Evolutionary conservation across 2,329 filamentous ascomycete genomes (phyloP).

Genomic region (Talaromyces piceae): DNA sequence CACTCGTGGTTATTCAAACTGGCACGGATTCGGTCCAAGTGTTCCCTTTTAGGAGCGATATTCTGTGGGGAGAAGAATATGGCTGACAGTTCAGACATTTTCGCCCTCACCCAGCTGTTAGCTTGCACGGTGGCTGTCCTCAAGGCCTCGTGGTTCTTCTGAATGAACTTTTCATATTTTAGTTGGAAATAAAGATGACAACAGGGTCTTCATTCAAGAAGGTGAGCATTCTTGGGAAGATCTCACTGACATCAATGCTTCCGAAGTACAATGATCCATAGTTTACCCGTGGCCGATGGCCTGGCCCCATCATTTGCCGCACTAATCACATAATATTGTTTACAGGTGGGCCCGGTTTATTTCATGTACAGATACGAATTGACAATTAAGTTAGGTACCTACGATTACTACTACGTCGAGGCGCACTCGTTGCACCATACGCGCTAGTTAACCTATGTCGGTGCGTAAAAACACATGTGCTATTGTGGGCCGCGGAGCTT

Average conservation of each 20-base stretch:
- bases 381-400: too few species aligned
- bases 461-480: background rate
- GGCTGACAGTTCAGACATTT: background rate
- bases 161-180: background rate
- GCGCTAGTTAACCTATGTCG: background rate
- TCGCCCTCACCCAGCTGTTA: background rate
- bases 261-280: too few species aligned
- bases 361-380: too few species aligned
- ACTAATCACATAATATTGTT: too few species aligned
- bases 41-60: background rate
- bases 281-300: too few species aligned
- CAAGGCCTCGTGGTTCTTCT: background rate
- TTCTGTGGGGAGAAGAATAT: background rate
- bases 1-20: background rate
- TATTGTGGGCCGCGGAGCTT: background rate
- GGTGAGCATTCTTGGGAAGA: too few species aligned
- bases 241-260: too few species aligned
- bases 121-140: background rate
- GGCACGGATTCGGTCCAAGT: background rate
- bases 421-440: too few species aligned
- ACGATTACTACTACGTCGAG: too few species aligned
- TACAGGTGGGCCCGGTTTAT: too few species aligned
- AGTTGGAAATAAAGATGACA: background rate
- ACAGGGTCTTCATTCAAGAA: too few species aligned
- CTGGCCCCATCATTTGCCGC: too few species aligned